These are phyloP conservation scores for Salix dunnii DNA, from an alignment of 345 rosid genomes.

Conservation along the genomic window DNA sequence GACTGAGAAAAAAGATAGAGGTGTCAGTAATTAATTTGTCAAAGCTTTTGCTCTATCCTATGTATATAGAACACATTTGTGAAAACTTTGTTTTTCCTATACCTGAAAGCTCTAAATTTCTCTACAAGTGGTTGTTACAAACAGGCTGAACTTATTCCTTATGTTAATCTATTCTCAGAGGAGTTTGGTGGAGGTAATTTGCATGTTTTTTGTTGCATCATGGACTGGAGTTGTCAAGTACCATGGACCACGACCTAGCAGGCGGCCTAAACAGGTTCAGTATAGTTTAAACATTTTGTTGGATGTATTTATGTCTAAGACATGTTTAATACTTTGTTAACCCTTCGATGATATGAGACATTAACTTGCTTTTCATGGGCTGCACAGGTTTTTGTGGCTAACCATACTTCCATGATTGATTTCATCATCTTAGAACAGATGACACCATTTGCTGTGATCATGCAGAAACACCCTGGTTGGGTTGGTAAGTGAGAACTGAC, in stretches of 20 bases:
- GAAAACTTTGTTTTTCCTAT: neutral
- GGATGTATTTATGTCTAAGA: neutral
- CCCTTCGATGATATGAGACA: neutral
- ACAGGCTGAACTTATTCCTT: constrained; percentile 6
- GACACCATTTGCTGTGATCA: constrained; percentile 96
- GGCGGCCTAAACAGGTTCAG: constrained; percentile 89
- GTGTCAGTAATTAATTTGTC: constrained; percentile 27
- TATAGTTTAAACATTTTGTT: neutral
- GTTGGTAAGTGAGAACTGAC: constrained; percentile 66
- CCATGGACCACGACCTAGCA: constrained; percentile 97
- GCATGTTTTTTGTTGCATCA: constrained; percentile 98
- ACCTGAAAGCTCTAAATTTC: neutral
- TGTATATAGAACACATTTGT: neutral
- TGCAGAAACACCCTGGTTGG: constrained; percentile 99
- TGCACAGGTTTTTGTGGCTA: constrained; percentile 89
- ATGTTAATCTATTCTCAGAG: constrained; percentile 49
- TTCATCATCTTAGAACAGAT: constrained; percentile 91
- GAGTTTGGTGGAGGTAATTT: constrained; percentile 89
- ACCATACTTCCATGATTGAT: constrained; percentile 99
- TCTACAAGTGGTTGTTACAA: neutral
- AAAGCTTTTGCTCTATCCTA: neutral
- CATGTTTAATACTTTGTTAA: neutral
- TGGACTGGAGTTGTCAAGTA: constrained; percentile 98
- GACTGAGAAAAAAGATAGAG: constrained; percentile 79
- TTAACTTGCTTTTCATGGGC: constrained; percentile 14